Evolutionary conservation across 1,284 basidiomycete species (phyloP).

Genomic region (Laetiporus sulphureus): DNA sequence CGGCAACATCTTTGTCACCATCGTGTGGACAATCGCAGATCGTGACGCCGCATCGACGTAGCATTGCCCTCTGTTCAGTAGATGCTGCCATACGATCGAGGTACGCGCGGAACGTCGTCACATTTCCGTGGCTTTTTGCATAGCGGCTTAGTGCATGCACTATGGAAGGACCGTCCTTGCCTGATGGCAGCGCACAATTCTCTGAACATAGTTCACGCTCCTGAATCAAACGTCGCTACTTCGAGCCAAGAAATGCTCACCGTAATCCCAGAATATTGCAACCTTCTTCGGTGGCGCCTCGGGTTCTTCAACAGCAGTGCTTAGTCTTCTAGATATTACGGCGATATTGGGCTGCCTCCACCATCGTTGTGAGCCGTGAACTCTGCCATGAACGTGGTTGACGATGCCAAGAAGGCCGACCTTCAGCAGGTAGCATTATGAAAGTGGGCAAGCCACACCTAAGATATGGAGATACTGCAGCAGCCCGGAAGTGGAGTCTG

Average conservation of each 20-base stretch:
- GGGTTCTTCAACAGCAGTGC: no score
- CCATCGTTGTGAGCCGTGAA: no score
- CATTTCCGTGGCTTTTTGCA: conserved; percentile 21
- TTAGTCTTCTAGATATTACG: no score
- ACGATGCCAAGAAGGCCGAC: no score
- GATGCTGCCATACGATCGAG: conserved; percentile 32
- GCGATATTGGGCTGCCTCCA: no score
- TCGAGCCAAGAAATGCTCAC: conserved; percentile 25
- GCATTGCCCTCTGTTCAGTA: conserved; percentile 38
- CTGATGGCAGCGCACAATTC: conserved; percentile 43
- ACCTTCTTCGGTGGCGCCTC: no score
- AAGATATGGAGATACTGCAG: no score
- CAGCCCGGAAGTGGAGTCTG: no score
- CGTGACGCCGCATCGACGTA: conserved; percentile 33
- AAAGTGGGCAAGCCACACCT: no score
- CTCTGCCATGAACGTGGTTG: no score
- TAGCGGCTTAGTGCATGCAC: conserved; percentile 22
- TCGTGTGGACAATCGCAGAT: conserved; percentile 38
- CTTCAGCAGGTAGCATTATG: no score
- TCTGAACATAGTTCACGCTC: conserved; percentile 28
- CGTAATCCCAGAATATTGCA: conserved; percentile 60
- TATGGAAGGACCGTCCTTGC: conserved; percentile 34
- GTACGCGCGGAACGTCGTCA: conserved; percentile 41
- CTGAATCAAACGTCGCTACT: neutral
- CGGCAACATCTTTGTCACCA: conserved; percentile 33